Base-by-base conservation (phyloP, 768 basidiomycete genomes). In the Tremella yokohamensis region DNA sequence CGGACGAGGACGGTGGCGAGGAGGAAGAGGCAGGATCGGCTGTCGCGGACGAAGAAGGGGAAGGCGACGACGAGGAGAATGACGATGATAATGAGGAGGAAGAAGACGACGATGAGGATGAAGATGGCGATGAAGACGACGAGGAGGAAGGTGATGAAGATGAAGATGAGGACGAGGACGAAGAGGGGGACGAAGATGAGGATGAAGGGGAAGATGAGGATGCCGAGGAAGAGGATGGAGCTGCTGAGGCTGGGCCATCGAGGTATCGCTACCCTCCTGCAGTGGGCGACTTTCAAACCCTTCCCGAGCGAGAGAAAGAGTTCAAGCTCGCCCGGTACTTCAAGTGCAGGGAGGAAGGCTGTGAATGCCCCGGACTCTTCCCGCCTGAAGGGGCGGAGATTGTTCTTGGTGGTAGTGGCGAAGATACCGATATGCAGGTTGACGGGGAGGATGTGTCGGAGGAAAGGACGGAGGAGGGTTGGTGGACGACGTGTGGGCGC, bases 281-380 rank as follows among this genome's bases (percentile, higher is more conserved):
- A 16, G 60, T 63, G 13, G 29, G 51, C 3, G 62, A 68, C 26
- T 66, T 69, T 40, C 51, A 59, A 7, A 54, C 19, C 6, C 54
- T 68, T 6, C 54, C 70, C 2, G 62, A 57, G 8, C 45, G 62
- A 1, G 64, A 67, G 47, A 60, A 67, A 51, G 15, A 39, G 8
- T 72, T 76, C 69, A 92, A 90, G 79, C 86, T 91, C 56, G 88
- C 91, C 4, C 83, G 91, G 15, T 90, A 90, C 77, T 83, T 87
- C 2, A 79, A 81, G 0, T 94, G 91, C 70, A 77, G 82, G 1
- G 68, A 73, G 0, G 49, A 60, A 2, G 65, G 52, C 40, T 94
- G 91, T 68, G 70, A 79, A n/a, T 93, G 91, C 69, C 54, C 73
- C n/a, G 85, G 87, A 18, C 80, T 93, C 22, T 84, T 81, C 52